Conservation (phyloP, 208 protist species). For the Herpetomonas muscarum region DNA sequence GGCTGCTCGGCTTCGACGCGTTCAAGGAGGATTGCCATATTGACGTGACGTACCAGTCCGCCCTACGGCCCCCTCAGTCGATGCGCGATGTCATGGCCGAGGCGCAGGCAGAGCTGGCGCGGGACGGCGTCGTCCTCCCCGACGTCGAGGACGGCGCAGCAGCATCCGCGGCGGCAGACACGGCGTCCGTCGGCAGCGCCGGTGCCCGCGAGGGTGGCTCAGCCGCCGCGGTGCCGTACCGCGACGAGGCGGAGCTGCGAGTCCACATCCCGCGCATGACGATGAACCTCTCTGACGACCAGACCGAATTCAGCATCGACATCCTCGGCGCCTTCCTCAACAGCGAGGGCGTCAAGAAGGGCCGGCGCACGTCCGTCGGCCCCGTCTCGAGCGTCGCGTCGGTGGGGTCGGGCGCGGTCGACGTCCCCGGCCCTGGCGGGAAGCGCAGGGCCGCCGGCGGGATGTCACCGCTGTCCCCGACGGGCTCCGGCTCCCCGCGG, state of each 20-base stretch:
- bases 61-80: slow-evolving; percentile 5
- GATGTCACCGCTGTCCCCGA: neutral
- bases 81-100: neutral
- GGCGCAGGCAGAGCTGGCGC: neutral
- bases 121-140: neutral
- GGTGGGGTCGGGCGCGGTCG: neutral
- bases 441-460: neutral
- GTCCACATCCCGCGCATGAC: slow-evolving; percentile 6
- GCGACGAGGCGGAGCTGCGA: neutral
- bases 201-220: neutral
- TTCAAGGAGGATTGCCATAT: slow-evolving; percentile 42
- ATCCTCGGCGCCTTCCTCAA: slow-evolving; percentile 52
- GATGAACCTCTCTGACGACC: slow-evolving; percentile 32
- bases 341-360: slow-evolving; percentile 1
- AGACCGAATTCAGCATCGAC: slow-evolving; percentile 61
- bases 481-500: neutral
- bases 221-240: neutral
- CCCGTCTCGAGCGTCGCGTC: neutral
- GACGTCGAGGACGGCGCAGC: neutral
- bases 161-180: neutral
- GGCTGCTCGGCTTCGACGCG: slow-evolving; percentile 22
- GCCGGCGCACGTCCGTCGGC: neutral
- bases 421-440: neutral
- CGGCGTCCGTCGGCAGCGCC: neutral
- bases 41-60: slow-evolving; percentile 20